Percentiles rank a stretch among this genome's conserved stretches.
Evolutionary conservation across 2,329 filamentous ascomycete species (phyloP).

Genomic region (Aspergillus pseudotamarii): DNA sequence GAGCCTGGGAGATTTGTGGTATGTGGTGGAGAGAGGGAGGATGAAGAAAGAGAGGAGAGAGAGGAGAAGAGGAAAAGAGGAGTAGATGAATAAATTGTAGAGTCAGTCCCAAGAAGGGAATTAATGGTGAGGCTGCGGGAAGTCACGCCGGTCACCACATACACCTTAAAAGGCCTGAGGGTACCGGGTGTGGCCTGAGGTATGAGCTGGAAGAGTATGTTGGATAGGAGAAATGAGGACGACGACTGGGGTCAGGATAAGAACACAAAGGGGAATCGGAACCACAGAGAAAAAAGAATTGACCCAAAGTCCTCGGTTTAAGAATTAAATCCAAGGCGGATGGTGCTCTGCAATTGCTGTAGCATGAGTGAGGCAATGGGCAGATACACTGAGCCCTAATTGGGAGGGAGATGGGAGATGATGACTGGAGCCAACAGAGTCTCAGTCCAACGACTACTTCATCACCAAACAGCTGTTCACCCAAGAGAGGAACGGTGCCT

Average conservation of each 20-base stretch:
- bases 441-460: neutral
- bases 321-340: neutral
- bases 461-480: slow-evolving; percentile 52
- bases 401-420: neutral
- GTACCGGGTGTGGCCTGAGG: neutral
- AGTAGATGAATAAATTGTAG: neutral
- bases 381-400: neutral
- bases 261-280: neutral
- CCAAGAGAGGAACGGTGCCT: neutral
- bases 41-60: neutral
- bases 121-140: neutral
- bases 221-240: neutral
- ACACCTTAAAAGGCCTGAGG: neutral
- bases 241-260: neutral
- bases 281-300: neutral
- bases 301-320: neutral
- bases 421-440: slow-evolving; percentile 9
- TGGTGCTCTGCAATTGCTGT: neutral
- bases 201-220: neutral
- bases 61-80: neutral
- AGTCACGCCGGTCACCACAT: neutral
- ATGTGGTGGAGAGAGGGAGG: neutral
- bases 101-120: neutral
- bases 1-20: neutral
- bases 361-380: neutral